These are phyloP conservation scores for Nakazawaea anatomiae DNA, from an alignment of 805 yeast genomes.

Conservation along the genomic window DNA sequence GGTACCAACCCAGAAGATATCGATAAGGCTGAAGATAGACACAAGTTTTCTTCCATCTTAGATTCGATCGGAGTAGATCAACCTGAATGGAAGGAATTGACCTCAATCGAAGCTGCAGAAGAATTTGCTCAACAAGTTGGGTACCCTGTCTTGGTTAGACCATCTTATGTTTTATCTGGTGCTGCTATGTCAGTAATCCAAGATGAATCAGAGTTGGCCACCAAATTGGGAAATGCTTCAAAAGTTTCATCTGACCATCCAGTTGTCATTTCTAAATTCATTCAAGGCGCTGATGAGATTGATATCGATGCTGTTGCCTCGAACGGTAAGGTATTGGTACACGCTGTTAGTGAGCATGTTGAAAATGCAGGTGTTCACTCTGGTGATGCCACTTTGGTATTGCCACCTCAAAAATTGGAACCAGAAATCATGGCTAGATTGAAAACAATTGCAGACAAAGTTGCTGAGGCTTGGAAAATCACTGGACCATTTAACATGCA, in stretches of 20 bases:
- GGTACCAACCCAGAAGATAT: conserved; percentile 95
- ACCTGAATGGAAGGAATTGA: conserved; percentile 96
- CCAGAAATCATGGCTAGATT: conserved; percentile 63
- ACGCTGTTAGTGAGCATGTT: conserved; percentile 95
- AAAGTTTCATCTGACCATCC: conserved; percentile 95
- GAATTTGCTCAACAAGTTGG: conserved; percentile 80
- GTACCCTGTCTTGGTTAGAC: conserved; percentile 95
- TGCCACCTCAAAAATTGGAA: conserved; percentile 83
- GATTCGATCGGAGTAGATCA: conserved; percentile 93
- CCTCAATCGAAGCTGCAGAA: conserved; percentile 81
- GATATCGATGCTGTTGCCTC: conserved; percentile 96
- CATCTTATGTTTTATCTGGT: conserved; percentile 94
- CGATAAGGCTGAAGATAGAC: conserved; percentile 97
- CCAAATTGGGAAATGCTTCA: conserved; percentile 81
- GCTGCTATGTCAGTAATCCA: conserved; percentile 97
- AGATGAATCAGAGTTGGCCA: conserved; percentile 70
- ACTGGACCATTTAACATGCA: conserved; percentile 99
- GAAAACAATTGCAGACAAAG: conserved; percentile 86
- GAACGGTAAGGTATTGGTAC: conserved; percentile 83
- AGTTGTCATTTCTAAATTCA: conserved; percentile 93
- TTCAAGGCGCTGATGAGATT: conserved; percentile 93
- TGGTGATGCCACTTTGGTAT: conserved; percentile 96
- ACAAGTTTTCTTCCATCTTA: conserved; percentile 90
- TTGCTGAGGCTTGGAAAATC: conserved; percentile 89
- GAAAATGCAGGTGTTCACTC: conserved; percentile 99